Base-by-base conservation (phyloP, 441 rosid species). In the Eutrema salsugineum region DNA sequence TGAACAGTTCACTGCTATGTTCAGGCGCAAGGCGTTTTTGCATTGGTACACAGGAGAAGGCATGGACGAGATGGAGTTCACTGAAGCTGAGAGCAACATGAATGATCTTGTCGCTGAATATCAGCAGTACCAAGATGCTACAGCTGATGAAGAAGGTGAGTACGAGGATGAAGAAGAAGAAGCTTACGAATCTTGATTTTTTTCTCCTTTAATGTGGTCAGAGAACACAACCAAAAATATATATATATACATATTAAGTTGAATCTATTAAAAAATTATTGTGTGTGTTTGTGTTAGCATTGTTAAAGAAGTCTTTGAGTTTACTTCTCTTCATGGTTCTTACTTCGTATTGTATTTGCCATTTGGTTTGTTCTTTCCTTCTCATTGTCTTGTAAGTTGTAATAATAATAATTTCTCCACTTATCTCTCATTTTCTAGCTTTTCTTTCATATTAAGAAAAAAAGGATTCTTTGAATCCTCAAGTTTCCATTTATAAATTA, bases 11-110 rank as follows among this genome's bases (percentile, higher is more conserved):
- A 76, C 79, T 0, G 79, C 79, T 32, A 76, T 76, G 79, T 76
- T 76, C 39, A 70, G 76, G 66, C 53, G 79, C 30, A 69, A 76
- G 2, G 79, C 79, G 6, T 76, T 76, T 39, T 11, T 76, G 55
- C 79, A 76, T 76, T 76, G 79, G 79, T 75, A 75, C 36, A 75
- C 79, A 1, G 74, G 79, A 7, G 79, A 75, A 63, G 79, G 79
- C 1, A 75, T 75, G 79, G 79, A 75, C 1, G 79, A 75, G 33
- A 75, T 68, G 79, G 74, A 75, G 58, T 75, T 75, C 8, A 75
- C 74, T 36, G 79, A 75, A 68, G 79, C 74, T 7, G 79, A 75
- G 22, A 75, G 78, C 3, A 76, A 76, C 55, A 76, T 76, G 79
- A 76, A 76, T 48, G 79, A 76, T 69, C 69, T 74, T 2, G 78